Evolutionary conservation across 768 basidiomycete genomes (phyloP).

Genomic region (Fomitopsis serialis): DNA sequence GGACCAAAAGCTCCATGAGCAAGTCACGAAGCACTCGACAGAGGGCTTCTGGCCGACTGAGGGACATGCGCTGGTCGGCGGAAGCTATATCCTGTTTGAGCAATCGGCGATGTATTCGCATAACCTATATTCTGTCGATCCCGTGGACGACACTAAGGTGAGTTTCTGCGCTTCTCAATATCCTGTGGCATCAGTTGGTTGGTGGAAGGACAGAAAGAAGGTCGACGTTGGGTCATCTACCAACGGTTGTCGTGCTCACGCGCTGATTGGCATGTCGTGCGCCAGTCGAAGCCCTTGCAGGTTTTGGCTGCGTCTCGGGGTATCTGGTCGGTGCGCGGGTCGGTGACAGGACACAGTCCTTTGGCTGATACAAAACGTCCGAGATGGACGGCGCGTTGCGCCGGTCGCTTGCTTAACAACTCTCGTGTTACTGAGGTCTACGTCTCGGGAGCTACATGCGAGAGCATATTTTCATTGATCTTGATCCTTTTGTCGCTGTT

Average conservation of each 20-base stretch:
- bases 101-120: conserved; percentile 46
- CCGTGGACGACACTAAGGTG: conserved; percentile 45
- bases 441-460: conserved; percentile 86
- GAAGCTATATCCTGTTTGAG: conserved; percentile 82
- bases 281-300: conserved; percentile 50
- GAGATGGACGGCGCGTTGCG: conserved; percentile 46
- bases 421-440: conserved; percentile 65
- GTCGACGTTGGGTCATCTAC: conserved; percentile 71
- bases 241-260: conserved; percentile 45
- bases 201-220: conserved; percentile 82
- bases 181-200: conserved; percentile 2
- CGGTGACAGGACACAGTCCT: conserved; percentile 34
- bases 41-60: conserved; percentile 75
- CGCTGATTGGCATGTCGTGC: conserved; percentile 7
- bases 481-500: not conserved
- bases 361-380: conserved; percentile 97
- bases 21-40: conserved; percentile 50
- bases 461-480: conserved; percentile 52
- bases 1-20: conserved; percentile 78
- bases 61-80: conserved; percentile 79
- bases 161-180: conserved; percentile 27
- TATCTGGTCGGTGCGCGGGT: conserved; percentile 21
- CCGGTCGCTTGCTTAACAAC: conserved; percentile 73
- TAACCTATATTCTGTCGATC: conserved; percentile 41
- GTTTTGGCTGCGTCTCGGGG: conserved; percentile 37